Evolutionary conservation across 2,329 filamentous ascomycete genomes (phyloP).

Genomic region (Onygena corvina): DNA sequence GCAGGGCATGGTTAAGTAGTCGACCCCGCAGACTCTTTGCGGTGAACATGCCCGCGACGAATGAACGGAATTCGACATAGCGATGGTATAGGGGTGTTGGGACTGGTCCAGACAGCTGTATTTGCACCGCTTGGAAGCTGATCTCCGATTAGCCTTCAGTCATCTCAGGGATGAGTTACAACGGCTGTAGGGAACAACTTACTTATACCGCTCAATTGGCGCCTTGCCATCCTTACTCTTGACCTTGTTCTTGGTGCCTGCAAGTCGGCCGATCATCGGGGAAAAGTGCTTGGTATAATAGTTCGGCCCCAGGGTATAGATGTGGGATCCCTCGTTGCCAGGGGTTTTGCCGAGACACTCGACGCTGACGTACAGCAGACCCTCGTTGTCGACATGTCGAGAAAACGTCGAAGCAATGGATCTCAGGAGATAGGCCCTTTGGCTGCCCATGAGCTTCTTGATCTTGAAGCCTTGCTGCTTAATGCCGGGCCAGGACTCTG

Average conservation of each 20-base stretch:
- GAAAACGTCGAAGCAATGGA: conserved; percentile 53
- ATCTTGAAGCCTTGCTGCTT: conserved; percentile 54
- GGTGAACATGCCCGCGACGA: conserved; percentile 81
- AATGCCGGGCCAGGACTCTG: conserved; percentile 57
- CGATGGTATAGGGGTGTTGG: conserved; percentile 74
- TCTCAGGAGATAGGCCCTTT: conserved; percentile 68
- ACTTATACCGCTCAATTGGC: conserved; percentile 64
- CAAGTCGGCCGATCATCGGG: conserved; percentile 72
- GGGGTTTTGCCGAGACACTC: conserved; percentile 66
- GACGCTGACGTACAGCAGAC: conserved; percentile 59
- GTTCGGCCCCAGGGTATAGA: conserved; percentile 69
- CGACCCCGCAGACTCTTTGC: conserved; percentile 63
- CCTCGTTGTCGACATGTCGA: conserved; percentile 53
- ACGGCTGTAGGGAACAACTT: conserved; percentile 31
- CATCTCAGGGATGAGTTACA: not conserved
- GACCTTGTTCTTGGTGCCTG: conserved; percentile 56
- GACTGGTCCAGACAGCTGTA: conserved; percentile 75
- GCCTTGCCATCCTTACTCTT: conserved; percentile 44
- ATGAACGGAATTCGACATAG: conserved; percentile 84
- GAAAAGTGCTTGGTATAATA: conserved; percentile 75
- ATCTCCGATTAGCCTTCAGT: not conserved
- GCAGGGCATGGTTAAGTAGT: conserved; percentile 70
- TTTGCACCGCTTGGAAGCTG: conserved; percentile 85
- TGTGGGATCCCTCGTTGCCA: conserved; percentile 48
- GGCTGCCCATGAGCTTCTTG: conserved; percentile 75